Conservation (phyloP, 169 alveolate genomes). For the Cryptosporidium xiaoi region DNA sequence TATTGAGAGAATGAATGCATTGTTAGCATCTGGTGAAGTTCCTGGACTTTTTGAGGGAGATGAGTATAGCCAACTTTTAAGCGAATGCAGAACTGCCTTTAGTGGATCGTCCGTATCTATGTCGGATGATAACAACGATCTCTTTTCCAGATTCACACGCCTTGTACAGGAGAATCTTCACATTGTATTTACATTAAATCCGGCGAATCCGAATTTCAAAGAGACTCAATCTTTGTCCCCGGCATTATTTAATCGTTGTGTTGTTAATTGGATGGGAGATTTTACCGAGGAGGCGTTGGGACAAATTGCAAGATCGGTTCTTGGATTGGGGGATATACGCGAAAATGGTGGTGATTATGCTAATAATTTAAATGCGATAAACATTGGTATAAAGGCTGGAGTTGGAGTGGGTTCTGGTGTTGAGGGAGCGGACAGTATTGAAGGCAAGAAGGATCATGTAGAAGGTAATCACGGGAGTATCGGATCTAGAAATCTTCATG, state of each 20-base stretch:
- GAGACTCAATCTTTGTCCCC: constrained; percentile 97
- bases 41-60: constrained; percentile 99
- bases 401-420: constrained; percentile 3
- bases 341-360: neutral
- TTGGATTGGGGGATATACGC: constrained; percentile 6
- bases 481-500: neutral
- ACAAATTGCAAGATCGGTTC: constrained; percentile 94
- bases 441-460: no score
- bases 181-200: constrained; percentile 99
- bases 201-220: constrained; percentile 96
- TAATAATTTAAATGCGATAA: neutral
- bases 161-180: constrained; percentile 96
- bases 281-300: constrained; percentile 94
- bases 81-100: constrained; percentile 90
- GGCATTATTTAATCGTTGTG: constrained; percentile 97
- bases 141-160: constrained; percentile 93
- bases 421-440: neutral
- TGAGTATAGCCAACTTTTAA: constrained; percentile 93
- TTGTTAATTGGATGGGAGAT: constrained; percentile 99
- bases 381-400: constrained; percentile 4
- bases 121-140: constrained; percentile 93
- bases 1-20: constrained; percentile 98
- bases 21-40: constrained; percentile 98
- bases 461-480: no score
- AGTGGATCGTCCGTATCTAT: constrained; percentile 80